phyloP scores from a whole-genome alignment of 805 yeast genomes.

The Zygosaccharomyces bisporus region DNA sequence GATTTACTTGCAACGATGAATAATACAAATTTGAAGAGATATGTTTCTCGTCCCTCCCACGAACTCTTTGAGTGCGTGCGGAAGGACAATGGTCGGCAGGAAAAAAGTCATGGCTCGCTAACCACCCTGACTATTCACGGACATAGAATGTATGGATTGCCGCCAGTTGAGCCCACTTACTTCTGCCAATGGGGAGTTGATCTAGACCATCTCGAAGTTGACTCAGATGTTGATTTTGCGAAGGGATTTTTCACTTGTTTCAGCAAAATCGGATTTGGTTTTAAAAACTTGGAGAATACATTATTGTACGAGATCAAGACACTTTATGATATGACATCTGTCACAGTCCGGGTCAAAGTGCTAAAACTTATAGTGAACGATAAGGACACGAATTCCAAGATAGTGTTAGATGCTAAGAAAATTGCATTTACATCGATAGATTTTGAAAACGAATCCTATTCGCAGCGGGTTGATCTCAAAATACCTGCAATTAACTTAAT shows the following conservation, averaged over 20 bases:
- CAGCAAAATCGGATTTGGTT: slow-evolving; percentile 56
- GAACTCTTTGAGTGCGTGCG: slow-evolving; percentile 32
- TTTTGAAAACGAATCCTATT: slow-evolving; percentile 62
- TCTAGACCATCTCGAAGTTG: slow-evolving; percentile 53
- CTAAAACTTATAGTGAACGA: slow-evolving; percentile 43
- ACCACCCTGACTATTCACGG: slow-evolving; percentile 67
- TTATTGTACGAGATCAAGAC: slow-evolving; percentile 53
- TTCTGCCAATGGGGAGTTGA: slow-evolving; percentile 87
- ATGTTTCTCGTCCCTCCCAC: slow-evolving; percentile 14
- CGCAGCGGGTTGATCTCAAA: slow-evolving; percentile 47
- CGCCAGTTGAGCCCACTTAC: slow-evolving; percentile 85
- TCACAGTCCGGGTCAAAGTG: slow-evolving; percentile 52
- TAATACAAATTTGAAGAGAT: slow-evolving; percentile 20
- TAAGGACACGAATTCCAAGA: slow-evolving; percentile 25
- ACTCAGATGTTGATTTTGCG: slow-evolving; percentile 47
- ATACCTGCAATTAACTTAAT: slow-evolving; percentile 45
- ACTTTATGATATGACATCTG: slow-evolving; percentile 64
- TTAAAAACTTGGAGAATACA: slow-evolving; percentile 71
- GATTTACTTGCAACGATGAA: slow-evolving; percentile 66
- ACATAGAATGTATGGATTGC: slow-evolving; percentile 89
- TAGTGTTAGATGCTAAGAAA: slow-evolving; percentile 26
- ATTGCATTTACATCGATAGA: slow-evolving; percentile 54
- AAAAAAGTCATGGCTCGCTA: slow-evolving; percentile 21
- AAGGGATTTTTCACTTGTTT: slow-evolving; percentile 43
- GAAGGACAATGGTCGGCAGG: slow-evolving; percentile 20